Base-by-base conservation (phyloP, 164 flowering plant species). In the Euptelea pleiosperma region DNA sequence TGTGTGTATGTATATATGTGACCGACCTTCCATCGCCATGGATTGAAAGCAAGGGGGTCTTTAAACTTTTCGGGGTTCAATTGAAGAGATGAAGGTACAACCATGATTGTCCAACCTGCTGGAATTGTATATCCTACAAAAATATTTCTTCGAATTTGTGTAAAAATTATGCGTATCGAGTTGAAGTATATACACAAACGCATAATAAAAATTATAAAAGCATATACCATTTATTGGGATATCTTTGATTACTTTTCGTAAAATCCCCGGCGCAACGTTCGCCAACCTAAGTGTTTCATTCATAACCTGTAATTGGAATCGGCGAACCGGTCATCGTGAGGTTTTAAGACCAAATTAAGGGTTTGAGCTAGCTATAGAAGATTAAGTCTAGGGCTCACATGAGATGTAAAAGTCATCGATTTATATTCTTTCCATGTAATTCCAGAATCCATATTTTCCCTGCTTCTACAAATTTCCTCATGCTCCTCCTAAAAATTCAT, bases 41-140 rank as follows among this genome's bases (percentile, higher is more conserved):
- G 97, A 70, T 90, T 85, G 68, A 90, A 90, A 39, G 71, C 57
- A 16, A 81, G 77, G n/a, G 97, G 94, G 60, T 90, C 78, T 43
- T 69, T 66, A 60, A 80, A 90, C 53, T 56, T 81, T 52, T 60
- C 63, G 33, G 94, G 92, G 60, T 90, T 80, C 62, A 87, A 67
- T 68, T 90, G 97, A 16, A 85, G 86, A 54, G 89, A 86, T 63
- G 92, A 89, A 55, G 90, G 90, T 75, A 88, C 77, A 15, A 82
- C 83, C 88, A 87, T 80, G 12, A 90, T 76, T 4, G 82, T 82
- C 97, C 92, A 87, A 31, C 89, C 92, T 52, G 78, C 82, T 69
- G 92, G 97, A 62, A 90, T 90, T 36, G 90, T 87, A 58, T 79
- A 76, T 41, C 75, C 97, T 90, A 82, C 26, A 43, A 8, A 19